Conservation (phyloP, 805 yeast species). For the Peterozyma xylosa region DNA sequence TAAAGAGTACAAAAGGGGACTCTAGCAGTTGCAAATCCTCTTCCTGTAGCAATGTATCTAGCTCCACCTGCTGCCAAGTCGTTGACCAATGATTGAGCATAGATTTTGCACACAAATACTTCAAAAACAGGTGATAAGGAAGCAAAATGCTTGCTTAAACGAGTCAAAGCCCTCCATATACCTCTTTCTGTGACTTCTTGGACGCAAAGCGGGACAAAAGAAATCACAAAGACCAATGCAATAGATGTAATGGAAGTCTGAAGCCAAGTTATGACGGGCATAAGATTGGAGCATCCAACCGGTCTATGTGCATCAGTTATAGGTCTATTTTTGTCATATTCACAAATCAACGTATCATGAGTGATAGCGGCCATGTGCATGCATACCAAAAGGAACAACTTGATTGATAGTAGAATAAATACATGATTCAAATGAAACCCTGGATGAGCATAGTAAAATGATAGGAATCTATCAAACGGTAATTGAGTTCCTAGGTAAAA, state of each 20-base stretch:
- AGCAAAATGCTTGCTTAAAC: constrained; percentile 58
- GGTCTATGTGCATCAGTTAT: constrained; percentile 58
- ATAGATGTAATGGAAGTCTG: constrained; percentile 68
- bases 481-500: constrained; percentile 71
- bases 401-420: constrained; percentile 62
- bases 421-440: constrained; percentile 80
- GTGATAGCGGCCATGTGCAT: constrained; percentile 59
- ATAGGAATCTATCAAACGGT: constrained; percentile 69
- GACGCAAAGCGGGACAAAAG: constrained; percentile 68
- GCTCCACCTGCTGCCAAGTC: constrained; percentile 78
- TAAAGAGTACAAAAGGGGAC: constrained; percentile 58
- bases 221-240: constrained; percentile 64
- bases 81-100: constrained; percentile 60
- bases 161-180: constrained; percentile 54
- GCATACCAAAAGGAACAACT: constrained; percentile 50
- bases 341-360: constrained; percentile 54
- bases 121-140: constrained; percentile 76
- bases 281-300: constrained; percentile 60
- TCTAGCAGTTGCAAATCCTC: constrained; percentile 75
- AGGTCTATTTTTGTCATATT: constrained; percentile 49
- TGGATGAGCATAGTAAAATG: constrained; percentile 81
- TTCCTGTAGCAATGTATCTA: constrained; percentile 72
- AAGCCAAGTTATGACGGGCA: constrained; percentile 70
- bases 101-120: constrained; percentile 70
- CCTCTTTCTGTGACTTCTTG: constrained; percentile 78